Evolutionary conservation across 768 basidiomycete species (phyloP).

Genomic region (Hydnum rufescens): DNA sequence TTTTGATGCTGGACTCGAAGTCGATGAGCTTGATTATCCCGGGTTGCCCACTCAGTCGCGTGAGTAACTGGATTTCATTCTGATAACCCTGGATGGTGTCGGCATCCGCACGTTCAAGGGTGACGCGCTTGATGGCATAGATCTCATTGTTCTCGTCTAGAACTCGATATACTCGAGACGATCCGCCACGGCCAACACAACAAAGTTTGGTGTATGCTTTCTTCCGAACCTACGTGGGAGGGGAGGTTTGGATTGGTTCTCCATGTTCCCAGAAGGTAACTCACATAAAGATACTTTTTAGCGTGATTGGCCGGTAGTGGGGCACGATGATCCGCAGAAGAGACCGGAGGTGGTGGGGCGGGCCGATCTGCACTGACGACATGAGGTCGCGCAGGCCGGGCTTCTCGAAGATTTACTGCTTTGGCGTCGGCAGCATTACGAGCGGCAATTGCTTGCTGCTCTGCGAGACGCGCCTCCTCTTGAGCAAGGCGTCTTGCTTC

Average conservation of each 20-base stretch:
- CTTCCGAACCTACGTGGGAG: slow-evolving; percentile 20
- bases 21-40: slow-evolving; percentile 84
- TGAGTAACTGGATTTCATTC: slow-evolving; percentile 88
- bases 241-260: neutral
- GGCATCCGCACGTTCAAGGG: slow-evolving; percentile 69
- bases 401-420: neutral
- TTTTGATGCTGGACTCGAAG: slow-evolving; percentile 69
- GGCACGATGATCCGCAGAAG: neutral
- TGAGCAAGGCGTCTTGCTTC: neutral
- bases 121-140: slow-evolving; percentile 82
- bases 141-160: slow-evolving; percentile 47
- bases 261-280: no score
- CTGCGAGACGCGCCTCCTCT: neutral
- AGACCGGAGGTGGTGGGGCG: neutral
- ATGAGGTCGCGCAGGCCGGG: neutral
- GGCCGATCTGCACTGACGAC: slow-evolving; percentile 2
- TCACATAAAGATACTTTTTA: slow-evolving; percentile 5
- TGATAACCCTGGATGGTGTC: slow-evolving; percentile 85
- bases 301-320: neutral
- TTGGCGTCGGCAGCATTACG: neutral
- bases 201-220: slow-evolving; percentile 69
- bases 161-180: slow-evolving; percentile 89
- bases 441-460: neutral
- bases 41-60: slow-evolving; percentile 83
- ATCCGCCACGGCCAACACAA: slow-evolving; percentile 82